Base-by-base conservation (phyloP, 2,329 filamentous ascomycete genomes). In the Parafenestella ontariensis region DNA sequence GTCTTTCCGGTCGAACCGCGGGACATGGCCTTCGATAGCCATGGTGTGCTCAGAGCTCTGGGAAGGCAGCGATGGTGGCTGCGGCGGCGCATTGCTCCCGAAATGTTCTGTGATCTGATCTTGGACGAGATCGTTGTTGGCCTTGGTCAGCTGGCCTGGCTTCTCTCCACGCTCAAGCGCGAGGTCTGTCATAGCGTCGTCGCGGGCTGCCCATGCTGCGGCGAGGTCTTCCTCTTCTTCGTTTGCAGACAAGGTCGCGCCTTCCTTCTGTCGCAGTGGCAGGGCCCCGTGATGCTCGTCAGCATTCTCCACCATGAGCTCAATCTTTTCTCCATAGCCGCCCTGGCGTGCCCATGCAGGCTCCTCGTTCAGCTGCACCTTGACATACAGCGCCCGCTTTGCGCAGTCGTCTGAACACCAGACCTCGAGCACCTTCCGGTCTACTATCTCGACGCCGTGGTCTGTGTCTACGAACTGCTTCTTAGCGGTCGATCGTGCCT, bases 321-420 rank as follows among this genome's bases (percentile, higher is more conserved):
- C 71, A 9, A 80, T 74, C 26, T 71, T 68, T 28, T 72, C 70
- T 11, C 67, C 68, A 37, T 70, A 64, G 6, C 73, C 74, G 24
- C 84, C 86, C 5, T 84, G 84, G 47, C 93, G 83, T 75, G 95
- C 87, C 92, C 93, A 96, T 0, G 90, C 91, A 0, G 92, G 91
- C 58, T 89, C 88, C 70, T 95, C 90, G 61, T 85, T 89, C 34
- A 98, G 84, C 80, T 99, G 95, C 21, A 96, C 90, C 69, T 92
- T 91, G 65, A 98, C 83, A 75, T 92, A 96, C 62, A 96, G 81
- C 2, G 91, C 92, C 44, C 91, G 84, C 61, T 86, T 85, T 2
- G 90, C 90, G 77, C 95, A 99, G 34, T 82, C 82, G 49, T 88
- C 82, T 0, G 88, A 91, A 76, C 95, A 99, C 91, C 92, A 99